These are phyloP conservation scores for Yarrowia bubula DNA, from an alignment of 805 yeast species.

Conservation along the genomic window DNA sequence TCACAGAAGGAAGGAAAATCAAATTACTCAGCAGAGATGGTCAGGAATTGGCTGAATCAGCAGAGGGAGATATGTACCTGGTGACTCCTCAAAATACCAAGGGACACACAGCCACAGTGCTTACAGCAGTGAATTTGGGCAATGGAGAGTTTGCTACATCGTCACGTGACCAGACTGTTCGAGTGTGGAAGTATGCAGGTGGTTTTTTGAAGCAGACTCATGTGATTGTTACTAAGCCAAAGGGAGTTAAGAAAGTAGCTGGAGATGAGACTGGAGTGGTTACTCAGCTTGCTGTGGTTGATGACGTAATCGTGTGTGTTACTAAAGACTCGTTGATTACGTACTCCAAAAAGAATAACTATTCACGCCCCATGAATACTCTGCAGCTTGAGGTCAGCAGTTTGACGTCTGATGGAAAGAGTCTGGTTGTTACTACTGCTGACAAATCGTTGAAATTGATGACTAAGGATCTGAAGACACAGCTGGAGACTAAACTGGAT, in stretches of 20 bases:
- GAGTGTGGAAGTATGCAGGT: constrained; percentile 40
- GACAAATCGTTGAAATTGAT: constrained; percentile 34
- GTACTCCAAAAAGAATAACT: constrained; percentile 30
- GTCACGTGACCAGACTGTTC: constrained; percentile 39
- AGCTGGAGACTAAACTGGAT: constrained; percentile 8
- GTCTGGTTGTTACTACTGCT: background rate
- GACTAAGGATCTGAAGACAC: constrained; percentile 30
- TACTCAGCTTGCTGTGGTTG: background rate
- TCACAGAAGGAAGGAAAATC: constrained; percentile 34
- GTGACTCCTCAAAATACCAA: constrained; percentile 40
- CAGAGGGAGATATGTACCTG: constrained; percentile 41
- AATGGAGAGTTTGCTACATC: constrained; percentile 35
- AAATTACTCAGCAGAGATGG: constrained; percentile 37
- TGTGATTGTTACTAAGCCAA: constrained; percentile 34
- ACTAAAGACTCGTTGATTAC: constrained; percentile 32
- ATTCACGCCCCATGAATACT: constrained; percentile 34
- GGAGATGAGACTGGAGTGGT: constrained; percentile 26
- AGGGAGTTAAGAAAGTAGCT: constrained; percentile 32
- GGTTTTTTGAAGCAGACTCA: constrained; percentile 35
- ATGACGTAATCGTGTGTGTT: background rate
- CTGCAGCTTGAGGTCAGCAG: constrained; percentile 34
- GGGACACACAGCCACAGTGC: constrained; percentile 41
- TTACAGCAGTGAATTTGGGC: constrained; percentile 29
- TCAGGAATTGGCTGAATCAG: constrained; percentile 33
- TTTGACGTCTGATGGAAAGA: constrained; percentile 35